Base-by-base conservation (phyloP, 1,284 basidiomycete species). In the Agaricales sp. region DNA sequence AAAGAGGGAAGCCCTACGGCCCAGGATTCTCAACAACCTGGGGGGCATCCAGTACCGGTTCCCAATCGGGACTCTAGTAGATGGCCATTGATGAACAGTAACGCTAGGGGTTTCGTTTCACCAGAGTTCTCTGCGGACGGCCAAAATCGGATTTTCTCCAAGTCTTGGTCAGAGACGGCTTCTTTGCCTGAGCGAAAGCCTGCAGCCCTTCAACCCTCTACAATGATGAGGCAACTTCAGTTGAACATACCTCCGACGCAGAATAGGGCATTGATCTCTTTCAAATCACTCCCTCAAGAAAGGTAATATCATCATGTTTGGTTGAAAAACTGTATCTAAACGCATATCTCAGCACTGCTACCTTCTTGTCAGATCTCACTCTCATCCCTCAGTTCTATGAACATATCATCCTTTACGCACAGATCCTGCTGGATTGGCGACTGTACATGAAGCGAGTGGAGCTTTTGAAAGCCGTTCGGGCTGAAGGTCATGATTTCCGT, bases 371-470 rank as follows among this genome's bases (percentile, higher is more conserved):
- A 37, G 16, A 37, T 37, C 16, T 12, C 30, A 12, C 16, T 37
- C 30, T n/a, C 30, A 37, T 37, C 16, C 30, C 11, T 14, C 79
- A 80, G 55, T 67, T 85, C 48, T 61, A 71, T 24, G 65, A 65
- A 8, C 83, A 89, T 60, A 66, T 87, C n/a, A 63, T 80, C 37
- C 71, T 73, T 0, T 92, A 91, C 60, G 82, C 82, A 1, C 87
- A 92, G 53, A 70, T 83, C 56, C 67, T 92, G 12, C 78, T 83
- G 52, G 68, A 81, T 39, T 87, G 85, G 78, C 69, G 79, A 53
- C 63, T 91, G 43, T 67, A 75, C 49, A 73, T 78, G 22, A 81
- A 85, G 57, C 74, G 89, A 13, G 65, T 81, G 11, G 83, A 86
- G 51, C 66, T 92, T 12, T 61, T 90, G 49, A 85, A 87, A 56